Conservation (phyloP, 140 eudicot species). For the Erigeron philadelphicus region DNA sequence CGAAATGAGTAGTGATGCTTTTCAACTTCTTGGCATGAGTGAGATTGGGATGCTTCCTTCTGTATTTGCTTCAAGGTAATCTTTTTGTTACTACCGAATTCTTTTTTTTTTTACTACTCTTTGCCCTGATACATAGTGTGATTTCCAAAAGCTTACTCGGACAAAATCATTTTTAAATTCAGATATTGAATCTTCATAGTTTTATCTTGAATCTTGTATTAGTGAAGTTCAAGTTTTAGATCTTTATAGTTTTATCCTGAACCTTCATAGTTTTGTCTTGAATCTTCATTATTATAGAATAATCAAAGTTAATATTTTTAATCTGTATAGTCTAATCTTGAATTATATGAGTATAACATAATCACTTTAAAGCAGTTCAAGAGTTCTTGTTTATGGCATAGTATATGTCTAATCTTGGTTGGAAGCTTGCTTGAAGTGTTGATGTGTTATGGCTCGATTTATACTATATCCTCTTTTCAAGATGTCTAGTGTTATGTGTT, state of each 20-base stretch:
- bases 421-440: background rate
- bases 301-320: background rate
- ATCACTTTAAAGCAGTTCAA: constrained; percentile 1
- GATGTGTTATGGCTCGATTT: background rate
- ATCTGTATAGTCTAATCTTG: background rate
- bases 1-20: constrained; percentile 69
- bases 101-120: background rate
- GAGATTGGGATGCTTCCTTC: constrained; percentile 90
- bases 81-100: background rate
- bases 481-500: background rate
- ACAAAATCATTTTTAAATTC: constrained; percentile 7
- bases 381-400: background rate
- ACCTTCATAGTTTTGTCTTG: background rate
- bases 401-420: background rate
- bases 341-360: background rate
- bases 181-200: background rate
- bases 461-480: background rate
- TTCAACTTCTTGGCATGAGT: constrained; percentile 92
- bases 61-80: constrained; percentile 46
- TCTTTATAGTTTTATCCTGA: background rate
- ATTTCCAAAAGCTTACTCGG: constrained; percentile 9
- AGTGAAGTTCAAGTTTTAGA: background rate
- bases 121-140: background rate
- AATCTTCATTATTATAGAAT: background rate
- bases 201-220: constrained; percentile 15